phyloP scores from a whole-genome alignment of 1,284 basidiomycete species.

The Xanthoconium separans region DNA sequence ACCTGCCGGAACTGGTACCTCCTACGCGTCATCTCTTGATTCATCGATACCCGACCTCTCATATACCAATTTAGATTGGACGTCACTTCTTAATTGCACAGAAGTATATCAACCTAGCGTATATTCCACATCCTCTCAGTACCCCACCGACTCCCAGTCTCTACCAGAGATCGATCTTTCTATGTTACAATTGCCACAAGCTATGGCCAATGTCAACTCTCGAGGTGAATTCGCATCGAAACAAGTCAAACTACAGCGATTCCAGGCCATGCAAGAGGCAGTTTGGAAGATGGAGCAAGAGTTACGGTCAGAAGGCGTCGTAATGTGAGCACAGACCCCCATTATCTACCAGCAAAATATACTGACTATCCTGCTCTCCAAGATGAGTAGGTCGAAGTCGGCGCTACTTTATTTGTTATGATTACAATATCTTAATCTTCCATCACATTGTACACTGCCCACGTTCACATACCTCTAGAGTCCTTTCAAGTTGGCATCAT shows the following conservation, averaged over 20 bases:
- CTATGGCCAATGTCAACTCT: background rate
- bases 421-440: slow-evolving; percentile 13
- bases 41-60: background rate
- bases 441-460: background rate
- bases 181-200: slow-evolving; percentile 23
- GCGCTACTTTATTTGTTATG: slow-evolving; percentile 16
- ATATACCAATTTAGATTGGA: slow-evolving; percentile 17
- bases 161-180: slow-evolving; percentile 28
- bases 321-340: slow-evolving; percentile 4
- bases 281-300: slow-evolving; percentile 28
- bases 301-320: slow-evolving; percentile 25
- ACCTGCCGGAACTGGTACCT: background rate
- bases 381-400: slow-evolving; percentile 8
- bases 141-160: background rate
- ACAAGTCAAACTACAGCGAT: slow-evolving; percentile 18
- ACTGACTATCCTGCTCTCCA: background rate
- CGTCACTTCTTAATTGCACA: slow-evolving; percentile 12
- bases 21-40: background rate
- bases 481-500: background rate
- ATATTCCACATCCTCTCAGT: slow-evolving; percentile 4
- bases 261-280: slow-evolving; percentile 30
- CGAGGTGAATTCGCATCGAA: slow-evolving; percentile 6
- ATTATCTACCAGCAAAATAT: background rate
- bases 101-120: slow-evolving; percentile 1
- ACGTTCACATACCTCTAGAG: background rate